Conservation (phyloP, 805 yeast species). For the Blastobotrys attinorum region DNA sequence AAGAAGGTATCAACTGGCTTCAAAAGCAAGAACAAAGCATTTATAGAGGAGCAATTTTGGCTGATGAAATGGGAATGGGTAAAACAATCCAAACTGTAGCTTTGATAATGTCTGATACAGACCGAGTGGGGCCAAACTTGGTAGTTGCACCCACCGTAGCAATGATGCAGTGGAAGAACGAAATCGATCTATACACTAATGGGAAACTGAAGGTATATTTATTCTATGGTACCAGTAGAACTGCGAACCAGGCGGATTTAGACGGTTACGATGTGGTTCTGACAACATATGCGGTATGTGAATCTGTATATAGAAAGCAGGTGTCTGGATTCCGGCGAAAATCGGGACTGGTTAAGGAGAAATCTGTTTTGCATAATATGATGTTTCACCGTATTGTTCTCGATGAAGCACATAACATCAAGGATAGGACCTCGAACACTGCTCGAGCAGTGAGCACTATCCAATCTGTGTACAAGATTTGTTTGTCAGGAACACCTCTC, state of each 20-base stretch:
- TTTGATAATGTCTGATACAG: slow-evolving; percentile 58
- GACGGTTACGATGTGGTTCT: slow-evolving; percentile 65
- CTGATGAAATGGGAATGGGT: slow-evolving; percentile 99
- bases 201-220: slow-evolving; percentile 59
- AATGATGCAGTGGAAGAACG: slow-evolving; percentile 94
- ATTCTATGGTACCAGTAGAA: slow-evolving; percentile 81
- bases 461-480: slow-evolving; percentile 71
- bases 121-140: slow-evolving; percentile 58
- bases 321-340: slow-evolving; percentile 74
- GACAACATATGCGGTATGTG: slow-evolving; percentile 89
- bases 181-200: slow-evolving; percentile 77
- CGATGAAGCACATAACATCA: slow-evolving; percentile 97
- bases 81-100: slow-evolving; percentile 96
- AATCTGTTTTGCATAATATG: slow-evolving; percentile 63
- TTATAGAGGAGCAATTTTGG: slow-evolving; percentile 85
- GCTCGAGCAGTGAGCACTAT: slow-evolving; percentile 83
- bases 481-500: slow-evolving; percentile 92
- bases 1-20: slow-evolving; percentile 91
- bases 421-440: slow-evolving; percentile 88
- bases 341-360: slow-evolving; percentile 61
- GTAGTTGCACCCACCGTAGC: slow-evolving; percentile 99
- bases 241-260: slow-evolving; percentile 49
- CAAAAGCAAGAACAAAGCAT: slow-evolving; percentile 62
- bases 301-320: slow-evolving; percentile 78
- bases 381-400: slow-evolving; percentile 77